These are phyloP conservation scores for Emiliania huxleyi DNA, from an alignment of 78 protist genomes.

Conservation along the genomic window DNA sequence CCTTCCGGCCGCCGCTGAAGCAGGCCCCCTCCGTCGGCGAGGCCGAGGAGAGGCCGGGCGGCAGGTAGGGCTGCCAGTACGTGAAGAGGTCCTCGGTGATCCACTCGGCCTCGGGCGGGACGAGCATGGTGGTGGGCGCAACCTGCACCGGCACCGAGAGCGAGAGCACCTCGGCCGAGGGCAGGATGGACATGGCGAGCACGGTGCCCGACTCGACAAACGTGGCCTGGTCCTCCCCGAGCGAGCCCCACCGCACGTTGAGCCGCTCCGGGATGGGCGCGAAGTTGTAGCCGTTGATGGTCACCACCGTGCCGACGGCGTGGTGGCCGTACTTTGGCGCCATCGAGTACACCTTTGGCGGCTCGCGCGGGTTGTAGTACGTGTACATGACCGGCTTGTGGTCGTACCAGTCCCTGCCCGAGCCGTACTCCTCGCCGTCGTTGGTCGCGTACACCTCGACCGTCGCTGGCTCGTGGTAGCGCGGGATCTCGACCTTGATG, in stretches of 20 bases:
- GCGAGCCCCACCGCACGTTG: neutral
- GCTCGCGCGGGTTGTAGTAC: neutral
- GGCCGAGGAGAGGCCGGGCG: neutral
- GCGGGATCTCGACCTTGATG: neutral
- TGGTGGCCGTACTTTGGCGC: neutral
- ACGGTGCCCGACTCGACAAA: neutral
- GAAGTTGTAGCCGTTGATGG: neutral
- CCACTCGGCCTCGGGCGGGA: neutral
- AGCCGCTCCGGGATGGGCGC: neutral
- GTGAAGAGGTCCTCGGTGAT: neutral
- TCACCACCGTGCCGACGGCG: neutral
- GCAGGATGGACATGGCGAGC: neutral
- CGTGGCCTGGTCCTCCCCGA: neutral
- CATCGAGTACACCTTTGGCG: neutral
- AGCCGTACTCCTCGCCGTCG: neutral
- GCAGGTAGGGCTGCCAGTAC: neutral
- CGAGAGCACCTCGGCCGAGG: neutral
- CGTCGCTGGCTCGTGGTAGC: neutral
- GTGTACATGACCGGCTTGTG: neutral
- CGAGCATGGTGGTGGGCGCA: neutral
- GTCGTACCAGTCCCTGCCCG: neutral
- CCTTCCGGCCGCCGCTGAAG: neutral
- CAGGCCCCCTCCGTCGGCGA: neutral
- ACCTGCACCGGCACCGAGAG: neutral
- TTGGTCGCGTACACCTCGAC: neutral